Evolutionary conservation across 306 rosid genomes (phyloP), one percentile per base, ranked within the genome.

Genomic region (Lithocarpus polystachyus): DNA sequence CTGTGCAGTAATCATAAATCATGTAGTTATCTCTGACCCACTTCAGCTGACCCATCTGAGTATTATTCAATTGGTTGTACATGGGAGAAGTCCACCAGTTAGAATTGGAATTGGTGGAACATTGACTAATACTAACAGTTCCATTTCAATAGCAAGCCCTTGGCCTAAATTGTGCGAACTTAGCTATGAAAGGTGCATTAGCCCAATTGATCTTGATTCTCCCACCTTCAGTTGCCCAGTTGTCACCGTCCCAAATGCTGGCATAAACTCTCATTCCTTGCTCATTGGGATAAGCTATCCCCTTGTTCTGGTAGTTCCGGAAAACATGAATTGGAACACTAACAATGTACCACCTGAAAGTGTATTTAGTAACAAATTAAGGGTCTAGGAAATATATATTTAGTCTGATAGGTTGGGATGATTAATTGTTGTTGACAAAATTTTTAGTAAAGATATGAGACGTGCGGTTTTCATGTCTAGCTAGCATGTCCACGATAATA

Each of bases 191-290:
- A 24, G 97, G 97, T 22, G 96, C 87, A 71, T 51, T 9, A 17
- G 11, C 79, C 97, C 97, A 92, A 43, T 92, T 75, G 19, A 83
- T 86, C 86, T 94, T 90, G 13, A 64, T 89, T 29, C 86, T 79
- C 17, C 97, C 97, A 19, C 98, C 98, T 82, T 88, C 86, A 4
- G 98, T 94, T 54, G 97, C 97, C 98, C 97, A 88, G 57, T 84
- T 73, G 77, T 91, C 94, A 22, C 90, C 97, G 72, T 93, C 82
- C 92, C 93, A 92, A 64, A 94, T 77, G 81, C 90, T 94, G 23
- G 92, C 70, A 52, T 92, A 83, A 52, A 79, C 90, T 69, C 24
- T 84, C 98, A 94, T 92, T 54, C 96, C 98, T 83, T 92, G 94
- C 78, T 83, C 80, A 89, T 78, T 92, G 18, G 97, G 98, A 81